Evolutionary conservation across 495 filamentous ascomycete genomes (phyloP).

Genomic region (Podospora pseudopauciseta): DNA sequence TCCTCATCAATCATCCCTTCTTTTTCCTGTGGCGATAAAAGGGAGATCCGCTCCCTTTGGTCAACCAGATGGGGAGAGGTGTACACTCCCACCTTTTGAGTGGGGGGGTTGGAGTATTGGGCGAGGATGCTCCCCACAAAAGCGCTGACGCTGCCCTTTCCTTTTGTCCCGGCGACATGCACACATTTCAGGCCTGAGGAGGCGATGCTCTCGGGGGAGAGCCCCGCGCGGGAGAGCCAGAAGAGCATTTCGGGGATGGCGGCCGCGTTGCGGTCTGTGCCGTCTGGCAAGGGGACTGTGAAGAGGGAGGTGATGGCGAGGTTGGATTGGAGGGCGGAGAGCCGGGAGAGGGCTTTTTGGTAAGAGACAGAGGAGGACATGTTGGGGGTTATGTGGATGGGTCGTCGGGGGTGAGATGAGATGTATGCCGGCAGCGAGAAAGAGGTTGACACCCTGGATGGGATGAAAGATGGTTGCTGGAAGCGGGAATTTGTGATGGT

Average conservation of each 20-base stretch:
- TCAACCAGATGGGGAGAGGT: conserved; percentile 62
- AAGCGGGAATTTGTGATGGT: background rate
- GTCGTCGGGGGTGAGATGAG: conserved; percentile 7
- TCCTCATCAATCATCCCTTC: conserved; percentile 45
- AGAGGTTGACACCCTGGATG: background rate
- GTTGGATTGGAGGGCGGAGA: conserved; percentile 77
- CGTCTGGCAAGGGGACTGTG: conserved; percentile 22
- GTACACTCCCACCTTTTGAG: conserved; percentile 55
- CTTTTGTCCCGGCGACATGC: conserved; percentile 62
- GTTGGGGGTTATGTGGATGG: conserved; percentile 1
- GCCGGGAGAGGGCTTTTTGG: conserved; percentile 39
- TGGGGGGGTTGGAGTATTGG: conserved; percentile 30
- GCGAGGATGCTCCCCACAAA: conserved; percentile 44
- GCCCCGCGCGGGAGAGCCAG: conserved; percentile 72
- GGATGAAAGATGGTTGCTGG: background rate
- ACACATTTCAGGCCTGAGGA: conserved; percentile 38
- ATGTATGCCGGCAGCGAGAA: background rate
- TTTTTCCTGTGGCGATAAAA: conserved; percentile 25
- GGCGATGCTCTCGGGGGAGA: conserved; percentile 42
- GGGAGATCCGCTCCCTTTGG: conserved; percentile 62
- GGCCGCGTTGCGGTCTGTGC: conserved; percentile 58
- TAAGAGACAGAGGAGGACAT: conserved; percentile 29
- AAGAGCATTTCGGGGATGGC: conserved; percentile 85
- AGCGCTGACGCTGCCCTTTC: conserved; percentile 55
- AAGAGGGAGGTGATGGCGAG: conserved; percentile 53